Evolutionary conservation across 169 alveolate genomes (phyloP), one percentile per base, ranked within the genome.

Genomic region (Cryptosporidium canis): DNA sequence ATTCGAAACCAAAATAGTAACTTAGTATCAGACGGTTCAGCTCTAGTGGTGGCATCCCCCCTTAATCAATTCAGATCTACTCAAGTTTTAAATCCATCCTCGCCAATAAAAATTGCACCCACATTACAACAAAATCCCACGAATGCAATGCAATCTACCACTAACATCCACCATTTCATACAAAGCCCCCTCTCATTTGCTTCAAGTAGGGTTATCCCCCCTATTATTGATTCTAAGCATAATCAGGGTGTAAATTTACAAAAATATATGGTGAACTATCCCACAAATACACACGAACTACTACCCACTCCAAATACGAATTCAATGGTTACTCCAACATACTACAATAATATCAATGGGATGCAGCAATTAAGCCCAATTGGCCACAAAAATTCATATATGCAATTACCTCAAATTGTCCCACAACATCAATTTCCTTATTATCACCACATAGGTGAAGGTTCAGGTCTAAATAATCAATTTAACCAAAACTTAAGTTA

Each of bases 201-300:
- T 70, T 70, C 84, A n/a, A 51, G 53, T 29, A 70, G 84, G 58
- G 29, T 70, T 51, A n/a, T n/a, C n/a, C n/a, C n/a, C n/a, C 84
- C 58, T 0, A 37, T 70, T 2, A 70, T 70, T 48, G 84, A 70
- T 35, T 14, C 84, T 9, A 70, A 70, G 11, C 84, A 70, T 27
- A 21, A 37, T 37, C 84, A 70, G 33, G 66, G 51, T 29, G 53
- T 70, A 24, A 45, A 70, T 16, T 70, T 70, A 0, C 64, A 48
- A 70, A 70, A n/a, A 3, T 70, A 70, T 29, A 14, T 70, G 67
- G 67, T 70, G 16, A 70, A 70, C 24, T 70, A 70, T 55, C 31
- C 64, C 2, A 70, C 21, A 8, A 16, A 3, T 58, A 58, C 45
- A 0, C 24, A 41, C 27, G 72, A 77, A 14, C n/a, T 77, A 21